Conservation (phyloP, 768 basidiomycete species). For the Epithele typhae region DNA sequence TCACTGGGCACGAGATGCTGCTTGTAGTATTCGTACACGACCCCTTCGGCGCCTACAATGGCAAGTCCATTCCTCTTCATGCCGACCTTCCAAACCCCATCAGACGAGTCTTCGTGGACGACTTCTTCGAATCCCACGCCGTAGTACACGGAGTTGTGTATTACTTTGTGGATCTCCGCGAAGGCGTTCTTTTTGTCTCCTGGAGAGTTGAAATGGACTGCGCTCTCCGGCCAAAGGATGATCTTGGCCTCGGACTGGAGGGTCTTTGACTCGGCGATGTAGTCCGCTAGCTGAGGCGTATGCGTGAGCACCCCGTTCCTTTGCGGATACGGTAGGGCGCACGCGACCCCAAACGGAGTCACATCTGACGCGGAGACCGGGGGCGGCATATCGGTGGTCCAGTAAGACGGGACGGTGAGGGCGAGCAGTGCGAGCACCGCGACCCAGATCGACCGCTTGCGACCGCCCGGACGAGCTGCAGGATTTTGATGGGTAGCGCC, state of each 20-base stretch:
- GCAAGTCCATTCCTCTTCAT: slow-evolving; percentile 60
- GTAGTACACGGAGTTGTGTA: slow-evolving; percentile 39
- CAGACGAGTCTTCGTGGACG: slow-evolving; percentile 33
- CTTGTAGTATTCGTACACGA: slow-evolving; percentile 63
- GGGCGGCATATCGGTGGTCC: slow-evolving; percentile 37
- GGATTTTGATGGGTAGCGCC: slow-evolving; percentile 11
- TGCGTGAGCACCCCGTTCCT: slow-evolving; percentile 33
- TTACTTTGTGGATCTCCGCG: slow-evolving; percentile 32
- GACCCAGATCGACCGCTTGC: slow-evolving; percentile 24
- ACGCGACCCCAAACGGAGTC: slow-evolving; percentile 64
- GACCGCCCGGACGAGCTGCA: neutral
- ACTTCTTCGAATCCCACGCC: slow-evolving; percentile 74
- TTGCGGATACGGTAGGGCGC: slow-evolving; percentile 53
- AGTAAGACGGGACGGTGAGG: slow-evolving; percentile 55
- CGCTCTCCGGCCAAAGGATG: slow-evolving; percentile 79
- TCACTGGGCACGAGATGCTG: slow-evolving; percentile 72
- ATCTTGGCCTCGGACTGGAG: slow-evolving; percentile 45
- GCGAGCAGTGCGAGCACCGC: slow-evolving; percentile 38
- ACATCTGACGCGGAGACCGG: slow-evolving; percentile 31
- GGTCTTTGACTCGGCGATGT: slow-evolving; percentile 51
- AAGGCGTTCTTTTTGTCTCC: slow-evolving; percentile 49
- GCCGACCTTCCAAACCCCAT: slow-evolving; percentile 30
- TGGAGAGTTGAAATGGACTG: slow-evolving; percentile 56
- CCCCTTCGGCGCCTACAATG: slow-evolving; percentile 41
- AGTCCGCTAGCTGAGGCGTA: slow-evolving; percentile 49